Conservation (phyloP, 176 grass and related monocot genomes). For the Canna indica region DNA sequence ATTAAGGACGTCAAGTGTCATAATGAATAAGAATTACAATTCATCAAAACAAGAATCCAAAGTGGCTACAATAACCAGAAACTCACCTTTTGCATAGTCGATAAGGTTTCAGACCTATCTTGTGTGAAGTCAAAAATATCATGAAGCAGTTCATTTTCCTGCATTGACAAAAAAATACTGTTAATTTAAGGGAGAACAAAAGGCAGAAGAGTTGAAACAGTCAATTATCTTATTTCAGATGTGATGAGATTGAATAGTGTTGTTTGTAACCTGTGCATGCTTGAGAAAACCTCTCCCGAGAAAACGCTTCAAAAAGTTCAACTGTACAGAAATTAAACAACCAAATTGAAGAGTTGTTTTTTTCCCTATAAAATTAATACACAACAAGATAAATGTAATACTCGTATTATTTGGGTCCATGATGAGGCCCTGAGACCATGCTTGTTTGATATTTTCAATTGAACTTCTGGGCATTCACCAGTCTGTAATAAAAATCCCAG, state of each 20-base stretch:
- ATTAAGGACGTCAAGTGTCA: background rate
- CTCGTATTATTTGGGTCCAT: conserved; percentile 87
- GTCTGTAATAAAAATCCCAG: conserved; percentile 27
- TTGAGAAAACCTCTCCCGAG: conserved; percentile 87
- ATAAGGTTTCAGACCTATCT: conserved; percentile 56
- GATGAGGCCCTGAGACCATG: conserved; percentile 59
- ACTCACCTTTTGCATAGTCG: conserved; percentile 55
- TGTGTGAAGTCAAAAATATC: conserved; percentile 63
- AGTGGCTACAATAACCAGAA: background rate
- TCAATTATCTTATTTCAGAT: background rate
- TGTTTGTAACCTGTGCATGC: conserved; percentile 55
- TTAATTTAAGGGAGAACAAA: background rate
- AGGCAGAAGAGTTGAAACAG: background rate
- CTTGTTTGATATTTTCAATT: conserved; percentile 65
- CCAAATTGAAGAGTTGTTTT: background rate
- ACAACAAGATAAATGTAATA: conserved; percentile 9
- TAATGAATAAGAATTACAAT: background rate
- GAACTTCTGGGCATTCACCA: conserved; percentile 56
- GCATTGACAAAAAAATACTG: conserved; percentile 10
- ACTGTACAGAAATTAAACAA: conserved; percentile 36
- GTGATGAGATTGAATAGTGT: background rate
- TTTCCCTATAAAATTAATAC: background rate
- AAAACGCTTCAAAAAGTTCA: conserved; percentile 80
- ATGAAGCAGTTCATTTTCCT: conserved; percentile 81
- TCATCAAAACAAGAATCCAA: background rate